Conservation (phyloP, 2,329 filamentous ascomycete genomes). For the Fusarium equiseti region DNA sequence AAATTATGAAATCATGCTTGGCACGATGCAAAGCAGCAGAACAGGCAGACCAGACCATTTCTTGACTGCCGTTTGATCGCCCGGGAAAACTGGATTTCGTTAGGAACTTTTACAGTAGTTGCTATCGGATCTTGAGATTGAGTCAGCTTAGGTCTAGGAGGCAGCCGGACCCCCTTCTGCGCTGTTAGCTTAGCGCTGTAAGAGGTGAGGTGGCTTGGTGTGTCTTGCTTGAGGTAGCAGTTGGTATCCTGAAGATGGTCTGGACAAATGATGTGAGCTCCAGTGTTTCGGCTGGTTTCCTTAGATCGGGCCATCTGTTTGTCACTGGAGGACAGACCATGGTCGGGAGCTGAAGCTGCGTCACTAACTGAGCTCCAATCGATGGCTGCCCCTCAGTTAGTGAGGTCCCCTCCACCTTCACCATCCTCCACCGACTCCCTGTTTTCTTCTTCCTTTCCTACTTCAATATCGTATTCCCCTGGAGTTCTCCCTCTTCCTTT, state of each 20-base stretch:
- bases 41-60: conserved; percentile 20
- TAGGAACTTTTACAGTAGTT: conserved; percentile 11
- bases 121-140: conserved; percentile 12
- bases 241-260: conserved; percentile 22
- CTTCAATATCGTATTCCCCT: conserved; percentile 6
- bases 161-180: conserved; percentile 24
- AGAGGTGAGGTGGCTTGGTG: conserved; percentile 20
- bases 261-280: conserved; percentile 19
- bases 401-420: conserved; percentile 40
- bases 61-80: conserved; percentile 26
- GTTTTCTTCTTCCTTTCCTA: conserved; percentile 18
- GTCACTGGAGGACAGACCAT: conserved; percentile 23
- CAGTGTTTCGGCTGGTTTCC: conserved; percentile 31
- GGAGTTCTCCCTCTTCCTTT: conserved; percentile 3
- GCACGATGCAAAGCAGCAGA: conserved; percentile 22
- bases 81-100: conserved; percentile 17
- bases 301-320: conserved; percentile 27
- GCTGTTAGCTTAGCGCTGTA: conserved; percentile 35
- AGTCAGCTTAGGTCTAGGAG: conserved; percentile 26
- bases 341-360: conserved; percentile 45
- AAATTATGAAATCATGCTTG: conserved; percentile 49
- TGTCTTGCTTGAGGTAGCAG: conserved; percentile 22
- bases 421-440: conserved; percentile 33
- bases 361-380: conserved; percentile 34
- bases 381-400: conserved; percentile 41